Evolutionary conservation across 129 eudicot genomes (phyloP).

Genomic region (Dittrichia graveolens): DNA sequence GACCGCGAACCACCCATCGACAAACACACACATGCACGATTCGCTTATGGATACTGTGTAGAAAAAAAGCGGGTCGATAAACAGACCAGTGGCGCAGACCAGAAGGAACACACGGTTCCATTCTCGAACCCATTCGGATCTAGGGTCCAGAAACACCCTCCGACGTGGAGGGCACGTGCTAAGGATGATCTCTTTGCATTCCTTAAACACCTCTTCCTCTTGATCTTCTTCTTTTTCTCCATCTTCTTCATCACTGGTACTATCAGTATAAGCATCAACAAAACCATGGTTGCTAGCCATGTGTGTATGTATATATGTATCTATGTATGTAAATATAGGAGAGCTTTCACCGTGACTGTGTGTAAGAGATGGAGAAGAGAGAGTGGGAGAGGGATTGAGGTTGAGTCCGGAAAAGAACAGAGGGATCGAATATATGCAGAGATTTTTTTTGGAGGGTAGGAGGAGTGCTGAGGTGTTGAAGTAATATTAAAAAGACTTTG

Average conservation of each 20-base stretch:
- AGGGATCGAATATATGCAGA: constrained; percentile 40
- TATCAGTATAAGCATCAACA: constrained; percentile 31
- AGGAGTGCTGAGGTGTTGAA: constrained; percentile 1
- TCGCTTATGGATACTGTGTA: constrained; percentile 79
- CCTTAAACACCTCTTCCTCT: constrained; percentile 9
- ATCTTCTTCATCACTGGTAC: constrained; percentile 26
- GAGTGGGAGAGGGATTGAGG: constrained; percentile 2
- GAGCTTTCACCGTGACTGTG: constrained; percentile 32
- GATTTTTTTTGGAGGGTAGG: constrained; percentile 33
- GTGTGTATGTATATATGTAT: neutral
- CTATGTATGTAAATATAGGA: constrained; percentile 24
- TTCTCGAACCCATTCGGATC: constrained; percentile 69
- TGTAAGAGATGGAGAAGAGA: constrained; percentile 16
- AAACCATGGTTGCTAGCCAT: constrained; percentile 43
- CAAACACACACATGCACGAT: constrained; percentile 75
- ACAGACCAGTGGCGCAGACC: constrained; percentile 74
- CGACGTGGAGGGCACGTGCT: constrained; percentile 36
- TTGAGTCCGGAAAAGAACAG: constrained; percentile 8
- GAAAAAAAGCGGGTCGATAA: constrained; percentile 92
- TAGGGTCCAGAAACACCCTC: constrained; percentile 52
- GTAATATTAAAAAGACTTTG: neutral
- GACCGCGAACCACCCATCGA: constrained; percentile 95
- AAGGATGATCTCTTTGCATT: neutral
- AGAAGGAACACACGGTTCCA: constrained; percentile 94
- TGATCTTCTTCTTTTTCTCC: constrained; percentile 22